phyloP scores from a whole-genome alignment of 78 protist genomes.

The Pelomyxa schiedti region DNA sequence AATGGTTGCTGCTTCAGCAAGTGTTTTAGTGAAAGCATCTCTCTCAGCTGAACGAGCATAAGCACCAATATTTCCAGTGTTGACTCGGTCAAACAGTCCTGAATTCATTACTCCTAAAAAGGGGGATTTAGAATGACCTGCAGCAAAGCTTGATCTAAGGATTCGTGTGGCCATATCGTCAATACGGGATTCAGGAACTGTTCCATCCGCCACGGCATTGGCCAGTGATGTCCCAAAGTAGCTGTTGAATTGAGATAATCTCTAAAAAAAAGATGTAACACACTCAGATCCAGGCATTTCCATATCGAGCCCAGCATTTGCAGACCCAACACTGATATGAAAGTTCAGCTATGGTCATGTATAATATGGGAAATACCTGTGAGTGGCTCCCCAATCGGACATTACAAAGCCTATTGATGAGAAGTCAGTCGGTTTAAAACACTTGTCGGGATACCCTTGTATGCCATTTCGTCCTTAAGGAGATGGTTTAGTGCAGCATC shows the following conservation, averaged over 20 bases:
- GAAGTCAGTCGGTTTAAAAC: no score
- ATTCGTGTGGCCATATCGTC: constrained; percentile 27
- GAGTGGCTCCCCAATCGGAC: constrained; percentile 25
- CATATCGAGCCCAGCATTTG: not conserved
- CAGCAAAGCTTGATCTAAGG: not conserved
- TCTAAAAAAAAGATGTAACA: no score
- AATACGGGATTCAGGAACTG: not conserved
- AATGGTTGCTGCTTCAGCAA: constrained; percentile 11
- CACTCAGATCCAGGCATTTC: not conserved
- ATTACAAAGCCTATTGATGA: constrained; percentile 5
- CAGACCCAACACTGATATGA: not conserved
- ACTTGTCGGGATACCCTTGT: constrained; percentile 9
- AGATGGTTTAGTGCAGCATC: not conserved
- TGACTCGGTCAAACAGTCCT: constrained; percentile 12
- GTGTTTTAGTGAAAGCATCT: not conserved
- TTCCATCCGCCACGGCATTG: not conserved
- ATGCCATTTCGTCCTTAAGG: constrained; percentile 1
- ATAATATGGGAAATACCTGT: no score
- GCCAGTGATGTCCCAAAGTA: not conserved
- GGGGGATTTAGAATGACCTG: no score
- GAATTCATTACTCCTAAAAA: no score
- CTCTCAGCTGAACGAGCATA: no score
- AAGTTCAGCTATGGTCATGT: no score
- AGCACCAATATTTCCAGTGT: no score
- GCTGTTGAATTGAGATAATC: no score